Percentiles rank a stretch among this genome's conserved stretches.
phyloP scores from a whole-genome alignment of 2,329 filamentous ascomycete species.

The Colletotrichum nymphaeae region DNA sequence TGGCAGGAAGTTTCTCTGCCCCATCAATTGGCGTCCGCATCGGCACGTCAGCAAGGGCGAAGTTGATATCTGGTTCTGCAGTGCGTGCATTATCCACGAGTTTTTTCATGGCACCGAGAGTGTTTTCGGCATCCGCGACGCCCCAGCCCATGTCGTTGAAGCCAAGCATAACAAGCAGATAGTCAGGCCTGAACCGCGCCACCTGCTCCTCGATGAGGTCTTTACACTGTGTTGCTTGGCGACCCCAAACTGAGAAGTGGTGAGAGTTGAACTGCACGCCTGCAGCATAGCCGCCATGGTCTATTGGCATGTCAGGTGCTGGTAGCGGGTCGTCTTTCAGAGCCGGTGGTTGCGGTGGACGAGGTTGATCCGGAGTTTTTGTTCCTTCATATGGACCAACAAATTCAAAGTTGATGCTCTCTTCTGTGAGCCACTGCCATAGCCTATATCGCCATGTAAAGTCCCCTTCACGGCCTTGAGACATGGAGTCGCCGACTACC shows the following conservation, averaged over 20 bases:
- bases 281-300: constrained; percentile 45
- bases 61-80: constrained; percentile 41
- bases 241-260: constrained; percentile 49
- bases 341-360: constrained; percentile 32
- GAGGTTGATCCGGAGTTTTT: constrained; percentile 29
- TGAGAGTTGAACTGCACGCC: constrained; percentile 43
- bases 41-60: constrained; percentile 46
- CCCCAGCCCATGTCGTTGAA: constrained; percentile 50
- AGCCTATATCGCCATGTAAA: constrained; percentile 56
- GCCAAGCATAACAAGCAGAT: constrained; percentile 47
- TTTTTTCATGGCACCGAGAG: constrained; percentile 38
- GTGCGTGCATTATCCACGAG: constrained; percentile 45
- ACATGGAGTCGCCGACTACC: constrained; percentile 52
- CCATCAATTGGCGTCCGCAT: constrained; percentile 40
- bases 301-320: not conserved
- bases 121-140: constrained; percentile 35
- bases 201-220: constrained; percentile 43
- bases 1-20: constrained; percentile 39
- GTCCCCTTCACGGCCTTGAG: constrained; percentile 52
- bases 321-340: not conserved
- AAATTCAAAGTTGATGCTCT: constrained; percentile 42
- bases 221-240: constrained; percentile 45
- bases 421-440: constrained; percentile 50
- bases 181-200: constrained; percentile 43
- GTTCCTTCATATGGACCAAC: constrained; percentile 52